Percentiles rank a stretch among this genome's conserved stretches.
Evolutionary conservation across 1,284 basidiomycete genomes (phyloP).

Genomic region (Naganishia sp.): DNA sequence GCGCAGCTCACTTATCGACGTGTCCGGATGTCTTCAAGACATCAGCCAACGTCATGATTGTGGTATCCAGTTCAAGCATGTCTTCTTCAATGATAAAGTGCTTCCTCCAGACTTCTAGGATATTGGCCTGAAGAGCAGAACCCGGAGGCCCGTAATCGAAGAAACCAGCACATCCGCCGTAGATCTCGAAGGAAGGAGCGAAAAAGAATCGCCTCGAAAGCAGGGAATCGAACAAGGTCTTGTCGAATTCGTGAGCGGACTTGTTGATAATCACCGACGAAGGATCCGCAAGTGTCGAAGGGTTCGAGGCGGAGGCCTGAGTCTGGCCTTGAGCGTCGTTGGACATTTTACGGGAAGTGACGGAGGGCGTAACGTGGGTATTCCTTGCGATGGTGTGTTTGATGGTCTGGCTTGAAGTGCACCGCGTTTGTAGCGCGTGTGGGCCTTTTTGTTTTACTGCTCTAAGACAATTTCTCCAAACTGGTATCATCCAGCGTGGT

Average conservation of each 20-base stretch:
- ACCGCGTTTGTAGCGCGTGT: conserved; percentile 4
- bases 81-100: conserved; percentile 99
- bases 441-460: conserved; percentile 18
- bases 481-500: conserved; percentile 22
- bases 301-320: conserved; percentile 43
- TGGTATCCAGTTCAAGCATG: conserved; percentile 99
- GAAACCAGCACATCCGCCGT: conserved; percentile 88
- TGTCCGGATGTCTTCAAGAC: conserved; percentile 98
- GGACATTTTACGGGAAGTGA: conserved; percentile 17
- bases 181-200: conserved; percentile 97
- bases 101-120: conserved; percentile 93
- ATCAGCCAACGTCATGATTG: conserved; percentile 91
- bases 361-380: background rate
- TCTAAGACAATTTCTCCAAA: conserved; percentile 17
- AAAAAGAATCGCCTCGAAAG: conserved; percentile 95
- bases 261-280: conserved; percentile 64
- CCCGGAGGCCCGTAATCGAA: conserved; percentile 97
- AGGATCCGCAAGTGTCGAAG: conserved; percentile 41
- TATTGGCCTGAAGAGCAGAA: conserved; percentile 93
- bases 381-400: too few relatives aligned
- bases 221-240: conserved; percentile 78
- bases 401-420: background rate
- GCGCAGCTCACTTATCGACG: conserved; percentile 69
- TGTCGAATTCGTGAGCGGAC: conserved; percentile 85
- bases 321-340: conserved; percentile 11